These are phyloP conservation scores for Torulaspora franciscae DNA, from an alignment of 805 yeast species.

Conservation along the genomic window DNA sequence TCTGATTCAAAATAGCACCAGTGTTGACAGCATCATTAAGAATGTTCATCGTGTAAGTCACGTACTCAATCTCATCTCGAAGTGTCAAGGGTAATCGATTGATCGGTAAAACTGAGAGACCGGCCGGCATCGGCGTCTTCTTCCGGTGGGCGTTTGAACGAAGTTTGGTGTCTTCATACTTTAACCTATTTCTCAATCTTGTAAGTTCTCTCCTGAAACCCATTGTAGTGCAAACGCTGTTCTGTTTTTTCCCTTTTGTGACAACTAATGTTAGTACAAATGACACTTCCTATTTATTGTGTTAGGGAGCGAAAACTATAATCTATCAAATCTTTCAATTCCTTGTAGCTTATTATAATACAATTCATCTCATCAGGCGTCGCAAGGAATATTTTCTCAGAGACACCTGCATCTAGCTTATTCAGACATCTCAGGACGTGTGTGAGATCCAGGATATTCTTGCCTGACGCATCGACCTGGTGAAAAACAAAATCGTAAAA, in stretches of 20 bases:
- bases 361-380: constrained; percentile 83
- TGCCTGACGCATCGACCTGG: constrained; percentile 71
- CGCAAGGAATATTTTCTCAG: constrained; percentile 74
- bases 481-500: constrained; percentile 85
- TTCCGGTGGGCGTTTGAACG: constrained; percentile 9
- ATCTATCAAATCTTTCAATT: constrained; percentile 67
- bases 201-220: constrained; percentile 1
- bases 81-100: constrained; percentile 9
- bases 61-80: constrained; percentile 5
- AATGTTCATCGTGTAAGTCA: constrained; percentile 4
- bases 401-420: constrained; percentile 87
- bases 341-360: constrained; percentile 78
- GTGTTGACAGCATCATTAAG: constrained; percentile 9
- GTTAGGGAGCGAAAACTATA: constrained; percentile 50
- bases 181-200: constrained; percentile 1
- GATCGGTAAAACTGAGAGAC: constrained; percentile 6
- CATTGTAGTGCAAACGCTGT: neutral
- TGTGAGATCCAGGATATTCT: constrained; percentile 73
- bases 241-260: constrained; percentile 1
- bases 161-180: constrained; percentile 8
- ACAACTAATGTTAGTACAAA: neutral
- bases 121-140: constrained; percentile 7
- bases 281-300: constrained; percentile 15
- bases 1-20: neutral
- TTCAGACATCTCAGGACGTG: constrained; percentile 75